Base-by-base conservation (phyloP, 2,329 filamentous ascomycete species). In the Trichoderma harzianum region DNA sequence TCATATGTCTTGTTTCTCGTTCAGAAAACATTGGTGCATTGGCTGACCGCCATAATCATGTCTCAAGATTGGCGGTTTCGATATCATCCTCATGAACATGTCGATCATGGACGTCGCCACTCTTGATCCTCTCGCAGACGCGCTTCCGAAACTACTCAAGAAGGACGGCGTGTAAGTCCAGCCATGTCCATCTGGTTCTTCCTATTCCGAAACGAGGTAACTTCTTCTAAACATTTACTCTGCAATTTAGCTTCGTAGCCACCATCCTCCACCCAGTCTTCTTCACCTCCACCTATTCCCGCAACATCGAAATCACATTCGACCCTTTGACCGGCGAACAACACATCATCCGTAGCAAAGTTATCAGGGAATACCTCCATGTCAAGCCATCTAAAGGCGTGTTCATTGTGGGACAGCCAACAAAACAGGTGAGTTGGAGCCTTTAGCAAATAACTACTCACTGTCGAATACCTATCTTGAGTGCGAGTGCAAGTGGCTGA, bases 201-300 rank as follows among this genome's bases (percentile, higher is more conserved):
- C 39, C 16, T 43, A 8, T 1, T 43, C 14, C 3, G 1, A n/a
- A n/a, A 3, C 3, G 18, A 43, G 39, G 1, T 10, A 43, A 5
- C 39, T 28, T 2, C 14, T 4, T 4, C 43, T 65, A 1, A 39
- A 24, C 6, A 12, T 43, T 26, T 16, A 10, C 1, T 24, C 24
- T 43, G 3, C 7, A n/a, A n/a, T n/a, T 18, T 62, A 84, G 83
- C 34, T 85, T 86, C 73, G 82, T 84, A n/a, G 83, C 81, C 1
- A 84, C 83, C 0, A 74, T 86, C 51, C 82, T 87, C 10, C 85
- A 87, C 72, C 85, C 85, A 7, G 81, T 84, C 5, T 86, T 87
- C 77, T 83, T 85, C 74, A 87, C 85, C 5, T 82, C 83, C 2
- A 81, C 80, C 3, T 79, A 81, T 2, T 76, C 79, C 8, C 81